A percentile compares a stretch with the other conserved stretches of the same genome.
These are phyloP conservation scores for Aspergillus sclerotioniger DNA, from an alignment of 495 filamentous ascomycete genomes.

Conservation along the genomic window DNA sequence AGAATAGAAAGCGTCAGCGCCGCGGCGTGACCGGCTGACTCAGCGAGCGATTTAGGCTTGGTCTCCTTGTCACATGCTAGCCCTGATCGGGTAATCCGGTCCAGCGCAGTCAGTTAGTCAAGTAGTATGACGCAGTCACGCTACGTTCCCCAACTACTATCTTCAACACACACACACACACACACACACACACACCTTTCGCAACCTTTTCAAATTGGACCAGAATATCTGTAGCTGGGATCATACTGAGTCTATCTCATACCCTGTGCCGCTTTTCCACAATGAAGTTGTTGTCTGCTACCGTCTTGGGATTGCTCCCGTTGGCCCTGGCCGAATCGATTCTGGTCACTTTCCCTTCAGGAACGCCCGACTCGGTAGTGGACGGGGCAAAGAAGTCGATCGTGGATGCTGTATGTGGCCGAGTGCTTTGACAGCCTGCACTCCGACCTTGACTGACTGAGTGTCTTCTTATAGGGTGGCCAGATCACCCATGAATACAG, in stretches of 20 bases:
- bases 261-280: constrained; percentile 15
- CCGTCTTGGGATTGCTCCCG: constrained; percentile 55
- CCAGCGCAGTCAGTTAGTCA: too few species aligned
- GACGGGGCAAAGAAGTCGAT: constrained; percentile 69
- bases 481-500: constrained; percentile 54
- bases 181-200: not conserved
- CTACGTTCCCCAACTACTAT: not conserved
- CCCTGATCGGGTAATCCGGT: not conserved
- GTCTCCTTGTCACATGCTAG: not conserved
- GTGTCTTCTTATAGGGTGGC: constrained; percentile 24
- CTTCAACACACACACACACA: not conserved
- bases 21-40: constrained; percentile 9
- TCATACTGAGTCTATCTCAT: too few species aligned
- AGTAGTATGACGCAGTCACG: constrained; percentile 20
- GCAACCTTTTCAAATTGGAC: too few species aligned
- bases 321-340: constrained; percentile 65
- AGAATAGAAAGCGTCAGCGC: not conserved
- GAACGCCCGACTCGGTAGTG: constrained; percentile 68
- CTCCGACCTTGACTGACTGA: constrained; percentile 13
- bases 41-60: constrained; percentile 11
- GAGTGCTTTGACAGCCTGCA: constrained; percentile 1
- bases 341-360: constrained; percentile 71
- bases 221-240: too few species aligned
- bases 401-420: constrained; percentile 56
- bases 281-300: constrained; percentile 57